phyloP scores from a whole-genome alignment of 305 asterid genomes.

The Solanum hybrid region DNA sequence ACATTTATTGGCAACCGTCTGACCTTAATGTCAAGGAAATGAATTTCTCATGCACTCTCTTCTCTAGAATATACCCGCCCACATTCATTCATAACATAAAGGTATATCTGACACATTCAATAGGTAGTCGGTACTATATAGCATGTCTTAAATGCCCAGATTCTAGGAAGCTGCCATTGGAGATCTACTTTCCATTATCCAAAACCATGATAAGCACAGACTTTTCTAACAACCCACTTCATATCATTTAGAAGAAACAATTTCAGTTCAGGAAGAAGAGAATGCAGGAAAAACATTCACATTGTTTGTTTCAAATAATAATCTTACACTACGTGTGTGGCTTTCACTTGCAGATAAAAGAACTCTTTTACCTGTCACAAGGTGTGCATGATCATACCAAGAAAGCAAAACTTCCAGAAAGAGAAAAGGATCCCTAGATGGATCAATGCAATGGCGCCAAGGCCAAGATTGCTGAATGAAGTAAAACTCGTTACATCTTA shows the following conservation, averaged over 20 bases:
- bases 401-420: not conserved
- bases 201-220: not conserved
- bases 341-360: not conserved
- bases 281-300: not conserved
- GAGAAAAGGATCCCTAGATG: not conserved
- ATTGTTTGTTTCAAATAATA: not conserved
- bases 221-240: not conserved
- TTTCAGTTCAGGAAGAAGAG: not conserved
- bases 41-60: not conserved
- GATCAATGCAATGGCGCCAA: not conserved
- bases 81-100: not conserved
- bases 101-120: not conserved
- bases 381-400: not conserved
- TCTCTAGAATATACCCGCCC: not conserved
- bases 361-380: not conserved
- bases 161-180: not conserved
- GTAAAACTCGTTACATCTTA: not conserved
- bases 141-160: not conserved
- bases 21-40: not conserved
- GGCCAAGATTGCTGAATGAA: not conserved
- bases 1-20: not conserved
- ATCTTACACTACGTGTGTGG: not conserved
- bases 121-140: not conserved
- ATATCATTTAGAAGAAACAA: not conserved
- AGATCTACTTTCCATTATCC: not conserved